Conservation (phyloP, 192 early-diverging fungal species). For the Coemansia sp. region DNA sequence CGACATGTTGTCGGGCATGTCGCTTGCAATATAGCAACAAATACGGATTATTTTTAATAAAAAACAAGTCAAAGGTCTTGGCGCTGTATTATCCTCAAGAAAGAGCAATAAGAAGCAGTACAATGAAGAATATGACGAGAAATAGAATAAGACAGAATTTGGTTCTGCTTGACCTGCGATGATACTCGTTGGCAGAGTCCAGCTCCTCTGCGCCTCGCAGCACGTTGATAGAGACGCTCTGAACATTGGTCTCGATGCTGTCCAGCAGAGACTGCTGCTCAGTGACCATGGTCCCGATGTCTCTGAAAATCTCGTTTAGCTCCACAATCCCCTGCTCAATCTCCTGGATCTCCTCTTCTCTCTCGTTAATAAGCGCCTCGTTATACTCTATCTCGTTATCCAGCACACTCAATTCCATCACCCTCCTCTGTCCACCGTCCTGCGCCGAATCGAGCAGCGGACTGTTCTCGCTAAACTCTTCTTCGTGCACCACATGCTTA, state of each 20-base stretch:
- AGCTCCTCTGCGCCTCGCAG: slow-evolving; percentile 82
- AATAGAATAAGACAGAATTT: slow-evolving; percentile 86
- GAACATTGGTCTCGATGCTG: slow-evolving; percentile 95
- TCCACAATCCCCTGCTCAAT: slow-evolving; percentile 93
- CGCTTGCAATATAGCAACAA: slow-evolving; percentile 13
- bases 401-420: slow-evolving; percentile 71
- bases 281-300: slow-evolving; percentile 94
- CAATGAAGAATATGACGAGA: slow-evolving; percentile 65
- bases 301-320: slow-evolving; percentile 96
- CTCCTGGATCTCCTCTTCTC: slow-evolving; percentile 88
- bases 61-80: slow-evolving; percentile 1
- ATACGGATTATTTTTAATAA: not conserved
- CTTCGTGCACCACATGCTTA: slow-evolving; percentile 49
- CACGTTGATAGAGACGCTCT: slow-evolving; percentile 74
- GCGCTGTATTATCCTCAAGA: slow-evolving; percentile 12
- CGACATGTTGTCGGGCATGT: slow-evolving; percentile 42
- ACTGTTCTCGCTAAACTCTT: slow-evolving; percentile 25
- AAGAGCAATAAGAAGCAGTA: slow-evolving; percentile 62
- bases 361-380: slow-evolving; percentile 89
- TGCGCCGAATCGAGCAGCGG: slow-evolving; percentile 17
- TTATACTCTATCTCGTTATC: slow-evolving; percentile 96
- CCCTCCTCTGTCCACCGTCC: slow-evolving; percentile 13
- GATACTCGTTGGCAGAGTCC: slow-evolving; percentile 74
- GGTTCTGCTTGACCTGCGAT: slow-evolving; percentile 73
- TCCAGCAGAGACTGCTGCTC: slow-evolving; percentile 95